Evolutionary conservation across 177 flowering plant genomes (phyloP), one percentile per base, ranked within the genome.

Genomic region (Vitis hybrid): DNA sequence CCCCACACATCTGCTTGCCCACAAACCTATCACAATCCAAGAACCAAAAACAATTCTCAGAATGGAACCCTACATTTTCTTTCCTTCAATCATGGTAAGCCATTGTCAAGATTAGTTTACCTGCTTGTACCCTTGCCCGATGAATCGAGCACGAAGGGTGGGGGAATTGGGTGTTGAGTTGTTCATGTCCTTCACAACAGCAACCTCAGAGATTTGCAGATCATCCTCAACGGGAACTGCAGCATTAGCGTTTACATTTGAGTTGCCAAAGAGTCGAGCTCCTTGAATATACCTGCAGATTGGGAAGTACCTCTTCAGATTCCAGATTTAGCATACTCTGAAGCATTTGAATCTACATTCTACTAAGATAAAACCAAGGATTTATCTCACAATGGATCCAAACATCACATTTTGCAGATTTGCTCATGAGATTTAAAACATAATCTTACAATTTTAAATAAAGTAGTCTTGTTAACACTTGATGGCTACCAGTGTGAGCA

Each of bases 41-140:
- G 6, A 39, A 62, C 51, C 60, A 57, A 34, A 49, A 60, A 32
- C 45, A 7, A 55, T 60, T 15, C 6, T n/a, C 12, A 4, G 30
- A 26, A 39, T 39, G 8, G 8, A 39, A 39, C 45, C 45, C 45
- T 39, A 39, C 30, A 26, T 26, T 26, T 3, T 26, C 30, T 26
- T 3, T 26, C 30, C 30, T 26, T 26, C 30, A 3, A 26, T 26
- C 3, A 26, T 26, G 30, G 45, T 39, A 39, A 1, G 45, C 8
- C 45, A 39, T 39, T 7, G 45, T 2, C 49, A 11, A 64, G 52
- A 13, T 54, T 39, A 48, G 17, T 23, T 77, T 70, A 93, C 98
- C 97, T 94, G 98, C 78, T 94, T 92, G 83, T 92, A 94, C 11
- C 94, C 98, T 73, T 90, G 98, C 61, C 97, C 98, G 50, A 92